Evolutionary conservation across 768 basidiomycete species (phyloP), one percentile per base, ranked within the genome.

Genomic region (Kwoniella heveanensis): DNA sequence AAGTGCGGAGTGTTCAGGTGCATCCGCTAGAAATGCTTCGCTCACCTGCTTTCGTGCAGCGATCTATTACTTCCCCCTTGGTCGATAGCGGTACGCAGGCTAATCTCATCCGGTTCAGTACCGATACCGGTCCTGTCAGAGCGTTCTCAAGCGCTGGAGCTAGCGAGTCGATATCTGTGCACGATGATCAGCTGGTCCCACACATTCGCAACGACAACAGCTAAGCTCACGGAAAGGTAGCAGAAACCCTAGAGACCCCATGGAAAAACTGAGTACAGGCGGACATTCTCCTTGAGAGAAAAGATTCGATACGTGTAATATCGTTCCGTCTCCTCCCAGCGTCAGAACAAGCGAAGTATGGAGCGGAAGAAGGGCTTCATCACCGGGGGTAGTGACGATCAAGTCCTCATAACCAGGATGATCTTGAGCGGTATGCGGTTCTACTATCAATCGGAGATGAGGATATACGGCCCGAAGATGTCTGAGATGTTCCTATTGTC

Each of bases 181-280:
- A 13, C 22, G 15, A n/a, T 57, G 25, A 48, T 27, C 10, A 60
- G 60, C 21, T 56, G 27, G 68, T 27, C 37, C 21, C 39, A 4
- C 37, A 8, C 32, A 22, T 19, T 13, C 13, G 36, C 44, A 51
- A 26, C 30, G 13, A 22, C 19, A 19, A 44, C 19, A 39, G 39
- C 5, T 6, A 13, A n/a, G 83, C 94, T 82, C 74, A 92, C 94
- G 90, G 78, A 96, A 96, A 0, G 94, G 94, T 22, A 96, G 83
- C 6, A 97, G 82, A 80, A 97, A 97, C 2, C 94, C 94, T 0
- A 97, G 83, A 9, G 91, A 93, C 8, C 94, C 94, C 89, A 92
- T 89, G 0, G 89, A 91, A 80, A 94, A 91, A 72, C 90, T 91
- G 22, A 94, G 81, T 0, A 90, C 92, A 0, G 94, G 94, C 4